Evolutionary conservation across 352 stramenopile genomes (phyloP), one percentile per base, ranked within the genome.

Genomic region (Phytophthora podocarpi): DNA sequence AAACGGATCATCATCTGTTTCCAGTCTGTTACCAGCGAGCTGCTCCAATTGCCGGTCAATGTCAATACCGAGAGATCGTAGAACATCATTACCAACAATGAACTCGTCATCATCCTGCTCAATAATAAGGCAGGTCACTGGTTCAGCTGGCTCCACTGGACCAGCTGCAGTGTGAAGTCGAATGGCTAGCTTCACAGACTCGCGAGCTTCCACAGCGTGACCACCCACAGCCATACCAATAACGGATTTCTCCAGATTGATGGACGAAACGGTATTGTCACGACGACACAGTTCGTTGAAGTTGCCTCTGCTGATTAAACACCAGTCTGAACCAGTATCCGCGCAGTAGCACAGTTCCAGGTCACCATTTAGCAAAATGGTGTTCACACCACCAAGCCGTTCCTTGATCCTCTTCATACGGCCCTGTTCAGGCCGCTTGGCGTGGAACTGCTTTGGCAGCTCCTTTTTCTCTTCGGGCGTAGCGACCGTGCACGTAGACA

Each of bases 331-430:
- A 6, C 42, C 42, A 4, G 42, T 37, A 31, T 57, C 49, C 10
- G 35, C 36, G 26, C 49, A 58, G 49, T 48, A 58, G 2, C 9
- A 18, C 5, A 41, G 21, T 7, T 48, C 35, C 8, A 49, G 23
- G 3, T 47, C 35, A 15, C 46, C 20, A 18, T 64, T 57, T 13
- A 57, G 21, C 20, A n/a, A 23, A 7, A 63, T 55, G 24, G 32
- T 62, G 9, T 36, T 16, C 32, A 63, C 26, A 8, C 54, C 54
- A 56, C 54, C 43, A 15, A 50, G 16, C 5, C 54, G 35, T 18
- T 56, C 24, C 27, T 39, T 63, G 11, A 69, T 55, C 16, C 49
- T 28, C 5, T 56, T 63, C 54, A 58, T 51, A 0, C 43, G 28
- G 1, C 16, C 24, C 10, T 56, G 30, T 10, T 56, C 43, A n/a